phyloP scores from a whole-genome alignment of 805 yeast genomes.

The Cyberlindnera maritima region DNA sequence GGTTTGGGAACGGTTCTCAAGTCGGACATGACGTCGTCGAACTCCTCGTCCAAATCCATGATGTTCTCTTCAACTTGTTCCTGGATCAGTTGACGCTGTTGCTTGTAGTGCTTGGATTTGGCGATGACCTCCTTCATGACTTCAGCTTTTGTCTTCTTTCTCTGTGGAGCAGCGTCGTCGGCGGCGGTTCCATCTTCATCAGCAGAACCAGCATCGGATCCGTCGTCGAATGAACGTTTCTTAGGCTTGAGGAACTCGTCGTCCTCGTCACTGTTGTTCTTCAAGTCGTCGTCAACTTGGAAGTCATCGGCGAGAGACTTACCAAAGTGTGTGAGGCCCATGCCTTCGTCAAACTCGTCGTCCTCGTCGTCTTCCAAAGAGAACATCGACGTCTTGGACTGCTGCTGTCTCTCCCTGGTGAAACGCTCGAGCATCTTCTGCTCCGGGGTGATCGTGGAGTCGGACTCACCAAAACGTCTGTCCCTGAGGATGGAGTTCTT shows the following conservation, averaged over 20 bases:
- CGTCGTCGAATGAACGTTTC: slow-evolving; percentile 29
- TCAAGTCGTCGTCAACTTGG: slow-evolving; percentile 44
- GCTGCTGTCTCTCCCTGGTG: slow-evolving; percentile 77
- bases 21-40: slow-evolving; percentile 65
- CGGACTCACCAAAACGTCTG: slow-evolving; percentile 89
- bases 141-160: slow-evolving; percentile 77
- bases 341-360: slow-evolving; percentile 28
- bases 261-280: slow-evolving; percentile 22
- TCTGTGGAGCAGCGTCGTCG: slow-evolving; percentile 38
- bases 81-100: slow-evolving; percentile 68
- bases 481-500: slow-evolving; percentile 79
- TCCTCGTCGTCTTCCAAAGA: slow-evolving; percentile 58
- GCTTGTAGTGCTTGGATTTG: slow-evolving; percentile 73
- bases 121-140: slow-evolving; percentile 86
- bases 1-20: slow-evolving; percentile 35
- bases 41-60: slow-evolving; percentile 67
- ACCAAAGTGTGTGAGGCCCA: slow-evolving; percentile 75
- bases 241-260: slow-evolving; percentile 31
- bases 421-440: slow-evolving; percentile 95
- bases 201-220: slow-evolving; percentile 28
- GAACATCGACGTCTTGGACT: slow-evolving; percentile 56
- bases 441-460: slow-evolving; percentile 69
- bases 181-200: slow-evolving; percentile 40
- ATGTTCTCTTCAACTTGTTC: slow-evolving; percentile 58
- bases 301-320: slow-evolving; percentile 60